Percentiles rank a stretch among this genome's conserved stretches.
These are phyloP conservation scores for Malassezia nana DNA, from an alignment of 1,284 basidiomycete species.

Conservation along the genomic window DNA sequence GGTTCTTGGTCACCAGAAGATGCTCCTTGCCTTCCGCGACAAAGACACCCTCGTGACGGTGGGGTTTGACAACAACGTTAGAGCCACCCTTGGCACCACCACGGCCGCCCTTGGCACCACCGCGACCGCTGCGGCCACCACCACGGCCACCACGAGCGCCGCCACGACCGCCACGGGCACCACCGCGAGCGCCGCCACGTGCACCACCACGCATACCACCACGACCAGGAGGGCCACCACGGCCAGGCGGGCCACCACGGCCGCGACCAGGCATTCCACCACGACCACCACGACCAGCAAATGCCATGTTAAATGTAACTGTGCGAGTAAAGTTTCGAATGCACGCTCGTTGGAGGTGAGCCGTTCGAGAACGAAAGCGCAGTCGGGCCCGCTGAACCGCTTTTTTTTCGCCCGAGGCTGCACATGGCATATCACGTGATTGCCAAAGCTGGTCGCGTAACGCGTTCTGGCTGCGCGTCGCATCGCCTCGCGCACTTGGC, in stretches of 20 bases:
- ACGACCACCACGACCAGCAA: constrained; percentile 29
- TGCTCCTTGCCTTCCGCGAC: constrained; percentile 66
- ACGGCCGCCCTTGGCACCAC: constrained; percentile 38
- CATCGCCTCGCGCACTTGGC: neutral
- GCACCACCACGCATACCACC: constrained; percentile 34
- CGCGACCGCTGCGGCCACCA: constrained; percentile 34
- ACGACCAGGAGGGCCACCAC: constrained; percentile 25
- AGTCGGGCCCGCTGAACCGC: neutral
- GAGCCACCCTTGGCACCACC: constrained; percentile 61
- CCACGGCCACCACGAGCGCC: constrained; percentile 26
- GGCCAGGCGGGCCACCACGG: constrained; percentile 33
- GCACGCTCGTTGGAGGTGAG: constrained; percentile 5
- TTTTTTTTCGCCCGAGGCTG: constrained; percentile 8
- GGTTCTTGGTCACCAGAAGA: constrained; percentile 91
- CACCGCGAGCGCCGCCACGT: constrained; percentile 20
- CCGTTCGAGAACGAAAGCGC: constrained; percentile 1
- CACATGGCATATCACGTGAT: constrained; percentile 18
- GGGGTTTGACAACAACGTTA: constrained; percentile 73
- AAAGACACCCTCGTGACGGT: constrained; percentile 77
- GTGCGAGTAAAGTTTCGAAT: neutral
- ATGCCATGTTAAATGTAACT: constrained; percentile 11
- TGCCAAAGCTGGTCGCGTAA: constrained; percentile 7
- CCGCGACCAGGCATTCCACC: constrained; percentile 32
- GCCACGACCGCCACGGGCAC: constrained; percentile 26
- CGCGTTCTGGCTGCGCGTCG: neutral